A percentile compares a stretch with the other conserved stretches of the same genome.
These are phyloP conservation scores for Trypanosoma cruzi DNA, from an alignment of 208 protist genomes.

Conservation along the genomic window DNA sequence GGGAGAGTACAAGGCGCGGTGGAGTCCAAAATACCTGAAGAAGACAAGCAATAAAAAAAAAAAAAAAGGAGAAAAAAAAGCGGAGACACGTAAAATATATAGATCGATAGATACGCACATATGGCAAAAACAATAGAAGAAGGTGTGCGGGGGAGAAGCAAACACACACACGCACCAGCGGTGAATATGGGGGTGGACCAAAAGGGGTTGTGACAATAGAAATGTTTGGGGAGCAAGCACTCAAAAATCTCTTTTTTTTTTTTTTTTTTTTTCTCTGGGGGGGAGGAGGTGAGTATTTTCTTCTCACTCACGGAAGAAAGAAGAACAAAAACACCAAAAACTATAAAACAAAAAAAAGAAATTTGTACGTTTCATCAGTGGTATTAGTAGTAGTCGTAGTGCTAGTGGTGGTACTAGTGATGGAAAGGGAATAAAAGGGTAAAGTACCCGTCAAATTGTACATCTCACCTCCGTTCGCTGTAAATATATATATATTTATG, in stretches of 20 bases:
- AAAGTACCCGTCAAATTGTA: background rate
- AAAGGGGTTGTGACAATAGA: background rate
- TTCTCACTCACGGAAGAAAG: background rate
- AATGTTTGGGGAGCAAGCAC: background rate
- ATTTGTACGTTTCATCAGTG: background rate
- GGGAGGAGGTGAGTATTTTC: no score
- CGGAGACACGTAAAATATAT: background rate
- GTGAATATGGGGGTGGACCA: background rate
- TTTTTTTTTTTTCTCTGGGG: background rate
- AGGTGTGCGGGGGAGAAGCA: background rate
- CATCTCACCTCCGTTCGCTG: background rate
- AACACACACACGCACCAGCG: background rate
- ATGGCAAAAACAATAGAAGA: background rate
- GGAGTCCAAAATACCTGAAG: conserved; percentile 3
- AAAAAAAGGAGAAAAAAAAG: conserved; percentile 6
- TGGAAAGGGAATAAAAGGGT: background rate
- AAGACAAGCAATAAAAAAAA: conserved; percentile 20
- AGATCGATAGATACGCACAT: no score
- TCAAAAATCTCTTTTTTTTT: background rate
- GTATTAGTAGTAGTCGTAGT: background rate
- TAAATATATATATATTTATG: conserved; percentile 14
- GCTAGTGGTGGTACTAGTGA: no score
- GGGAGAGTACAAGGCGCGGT: background rate
- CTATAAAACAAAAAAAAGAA: background rate
- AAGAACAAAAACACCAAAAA: background rate